These are phyloP conservation scores for Acer negundo DNA, from an alignment of 345 rosid species.

Conservation along the genomic window DNA sequence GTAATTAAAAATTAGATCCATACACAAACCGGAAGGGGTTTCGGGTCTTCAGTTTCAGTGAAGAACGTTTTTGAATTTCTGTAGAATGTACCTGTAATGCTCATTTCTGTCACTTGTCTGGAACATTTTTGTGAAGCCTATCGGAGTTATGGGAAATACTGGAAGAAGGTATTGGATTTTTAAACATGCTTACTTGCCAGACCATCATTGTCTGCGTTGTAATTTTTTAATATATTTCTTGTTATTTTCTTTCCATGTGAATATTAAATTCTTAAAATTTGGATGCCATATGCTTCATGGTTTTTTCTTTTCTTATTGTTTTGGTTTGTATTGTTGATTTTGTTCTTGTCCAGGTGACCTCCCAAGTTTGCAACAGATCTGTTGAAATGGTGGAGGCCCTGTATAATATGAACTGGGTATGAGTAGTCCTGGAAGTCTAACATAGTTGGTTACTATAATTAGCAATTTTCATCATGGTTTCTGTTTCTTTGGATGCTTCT, in stretches of 20 bases:
- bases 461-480: background rate
- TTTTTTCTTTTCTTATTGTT: constrained; percentile 1
- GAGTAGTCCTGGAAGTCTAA: constrained; percentile 1
- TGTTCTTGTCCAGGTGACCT: constrained; percentile 59
- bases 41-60: background rate
- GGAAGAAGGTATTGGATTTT: constrained; percentile 67
- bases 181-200: background rate
- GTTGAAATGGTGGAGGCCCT: constrained; percentile 92
- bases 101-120: constrained; percentile 29
- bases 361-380: constrained; percentile 65
- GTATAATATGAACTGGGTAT: constrained; percentile 79
- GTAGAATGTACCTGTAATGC: background rate
- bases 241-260: background rate
- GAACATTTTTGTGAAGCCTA: constrained; percentile 86
- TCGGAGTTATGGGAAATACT: constrained; percentile 78
- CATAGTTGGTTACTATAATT: constrained; percentile 10
- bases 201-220: background rate
- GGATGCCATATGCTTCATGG: background rate
- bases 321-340: constrained; percentile 4
- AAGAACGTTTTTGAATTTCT: background rate
- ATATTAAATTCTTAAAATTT: constrained; percentile 1
- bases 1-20: constrained; percentile 40
- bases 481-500: background rate
- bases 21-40: background rate
- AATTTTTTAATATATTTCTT: background rate